These are phyloP conservation scores for Russula sp. DNA, from an alignment of 768 basidiomycete genomes.

Conservation along the genomic window DNA sequence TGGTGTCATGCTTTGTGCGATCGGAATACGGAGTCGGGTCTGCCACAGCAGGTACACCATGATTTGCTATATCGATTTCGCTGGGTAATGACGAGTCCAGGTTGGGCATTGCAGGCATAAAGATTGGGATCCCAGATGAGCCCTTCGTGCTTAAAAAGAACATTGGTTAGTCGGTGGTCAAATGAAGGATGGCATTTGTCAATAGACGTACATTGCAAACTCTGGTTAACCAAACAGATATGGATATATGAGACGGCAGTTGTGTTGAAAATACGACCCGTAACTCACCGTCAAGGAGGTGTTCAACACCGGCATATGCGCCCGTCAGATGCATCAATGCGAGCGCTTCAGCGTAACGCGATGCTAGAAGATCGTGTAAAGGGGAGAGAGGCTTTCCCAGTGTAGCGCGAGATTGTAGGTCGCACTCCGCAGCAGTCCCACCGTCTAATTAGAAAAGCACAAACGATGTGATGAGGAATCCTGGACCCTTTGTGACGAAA, in stretches of 20 bases:
- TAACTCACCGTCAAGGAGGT: conserved; percentile 6
- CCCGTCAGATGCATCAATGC: not conserved
- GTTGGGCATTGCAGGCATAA: not conserved
- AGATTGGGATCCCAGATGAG: not conserved
- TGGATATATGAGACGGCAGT: not conserved
- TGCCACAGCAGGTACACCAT: not conserved
- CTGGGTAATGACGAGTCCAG: not conserved
- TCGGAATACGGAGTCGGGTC: not conserved
- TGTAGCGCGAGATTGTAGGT: not conserved
- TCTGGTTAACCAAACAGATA: not conserved
- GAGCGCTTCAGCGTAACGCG: not conserved
- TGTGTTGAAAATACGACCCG: not conserved
- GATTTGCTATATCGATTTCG: not conserved
- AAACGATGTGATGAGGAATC: conserved; percentile 6
- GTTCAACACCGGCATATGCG: not conserved
- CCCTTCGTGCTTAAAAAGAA: not conserved
- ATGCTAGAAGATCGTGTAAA: not conserved
- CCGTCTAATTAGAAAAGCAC: not conserved
- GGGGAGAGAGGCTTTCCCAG: not conserved
- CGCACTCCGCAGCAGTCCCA: not conserved
- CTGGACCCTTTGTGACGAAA: not conserved
- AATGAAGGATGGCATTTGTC: not conserved
- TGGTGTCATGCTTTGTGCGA: not conserved
- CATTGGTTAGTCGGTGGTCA: not conserved
- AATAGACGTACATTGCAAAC: conserved; percentile 2